Evolutionary conservation across 129 eudicot genomes (phyloP), one percentile per base, ranked within the genome.

Genomic region (Sambucus nigra): DNA sequence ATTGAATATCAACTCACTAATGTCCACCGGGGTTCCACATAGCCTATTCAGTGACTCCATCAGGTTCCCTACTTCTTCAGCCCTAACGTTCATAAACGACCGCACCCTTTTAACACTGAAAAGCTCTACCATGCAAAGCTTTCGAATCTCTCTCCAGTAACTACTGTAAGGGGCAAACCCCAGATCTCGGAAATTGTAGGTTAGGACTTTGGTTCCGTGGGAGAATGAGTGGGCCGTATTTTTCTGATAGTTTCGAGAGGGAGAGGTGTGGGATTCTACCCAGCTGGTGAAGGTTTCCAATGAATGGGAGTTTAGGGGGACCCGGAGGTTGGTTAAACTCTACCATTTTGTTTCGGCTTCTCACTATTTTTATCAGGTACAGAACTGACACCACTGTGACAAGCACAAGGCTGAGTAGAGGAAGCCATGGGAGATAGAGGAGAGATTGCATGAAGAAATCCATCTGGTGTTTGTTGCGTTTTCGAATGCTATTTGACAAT

Each of bases 261-360:
- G 74, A 51, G 1, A 33, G 58, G 33, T 71, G 82, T 1, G 60
- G 47, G 18, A 48, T 10, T 26, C 25, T 27, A 11, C 51, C 68
- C 0, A 76, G 20, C 25, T 70, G 82, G 57, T 71, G 74, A 10
- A 71, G 40, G 64, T 71, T 76, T 26, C 82, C 82, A 6, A 76
- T 55, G 12, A 76, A 56, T 1, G 78, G 82, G 25, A 71, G 60
- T 4, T 42, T 31, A 19, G 70, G 67, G 18, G 78, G 82, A 5
- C 70, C 28, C 24, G 82, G 78, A 7, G 78, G 82, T 10, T 61
- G 57, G 25, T 63, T 56, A 10, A n/a, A n/a, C n/a, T n/a, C n/a
- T n/a, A n/a, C n/a, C n/a, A n/a, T n/a, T n/a, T n/a, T n/a, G n/a
- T n/a, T n/a, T n/a, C n/a, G n/a, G n/a, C n/a, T n/a, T n/a, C n/a